Evolutionary conservation across 176 grass and related monocot genomes (phyloP), one percentile per base, ranked within the genome.

Genomic region (Bonia amplexicaulis): DNA sequence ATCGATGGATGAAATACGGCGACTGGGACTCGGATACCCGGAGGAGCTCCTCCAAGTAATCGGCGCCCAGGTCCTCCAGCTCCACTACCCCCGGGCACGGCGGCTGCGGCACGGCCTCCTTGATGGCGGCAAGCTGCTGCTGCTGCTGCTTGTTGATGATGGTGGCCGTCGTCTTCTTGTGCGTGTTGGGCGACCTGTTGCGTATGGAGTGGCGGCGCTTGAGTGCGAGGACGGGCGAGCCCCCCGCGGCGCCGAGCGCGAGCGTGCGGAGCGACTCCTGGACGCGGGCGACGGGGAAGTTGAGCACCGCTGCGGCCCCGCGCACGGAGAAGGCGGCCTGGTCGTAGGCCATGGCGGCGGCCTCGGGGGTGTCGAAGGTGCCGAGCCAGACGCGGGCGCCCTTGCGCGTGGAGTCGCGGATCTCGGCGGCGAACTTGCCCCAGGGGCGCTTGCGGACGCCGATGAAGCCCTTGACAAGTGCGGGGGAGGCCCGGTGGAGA

Each of bases 401-500:
- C 66, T 92, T 94, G 48, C 90, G 88, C 0, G 95, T 94, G 10
- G 95, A 98, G 71, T 98, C 95, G 25, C 95, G 65, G 69, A 98
- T 98, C 87, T 98, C 95, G 0, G 95, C 93, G 0, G 95, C 95
- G 82, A 93, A 98, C 55, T 98, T 98, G 39, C 95, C 95, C 95
- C 95, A 98, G 0, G 95, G 95, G 1, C 95, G 89, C 89, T 81
- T 92, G 12, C 95, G 79, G 20, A 98, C 95, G n/a, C 95, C 95
- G 69, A 94, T 93, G 79, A 91, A 90, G 44, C 78, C 76, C 82
- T 77, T 84, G 47, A 40, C n/a, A 40, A 40, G 39, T 40, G 39
- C 39, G 39, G 39, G 39, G 39, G 39, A 7, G 6, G 39, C 6
- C 39, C 1, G 41, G 69, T 9, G 0, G 71, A 0, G 23, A 8